Base-by-base conservation (phyloP, 2,329 filamentous ascomycete species). In the Ophidiomyces ophidiicola region DNA sequence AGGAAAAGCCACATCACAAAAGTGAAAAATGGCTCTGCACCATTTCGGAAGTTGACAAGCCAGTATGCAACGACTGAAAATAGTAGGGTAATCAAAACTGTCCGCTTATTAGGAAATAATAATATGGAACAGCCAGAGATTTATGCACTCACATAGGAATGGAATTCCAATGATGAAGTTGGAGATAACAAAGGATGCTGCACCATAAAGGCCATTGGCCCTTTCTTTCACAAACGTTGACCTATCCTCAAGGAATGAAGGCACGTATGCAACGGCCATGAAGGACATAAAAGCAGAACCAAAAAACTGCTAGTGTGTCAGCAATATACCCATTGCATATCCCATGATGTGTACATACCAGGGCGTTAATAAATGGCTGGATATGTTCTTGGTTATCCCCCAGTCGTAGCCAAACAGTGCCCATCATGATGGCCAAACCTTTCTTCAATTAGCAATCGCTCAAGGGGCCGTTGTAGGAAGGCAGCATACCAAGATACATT, bases 1-100 rank as follows among this genome's bases (percentile, higher is more conserved):
- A 92, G 71, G 64, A 88, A 90, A 3, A 92, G 69, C 82, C 82
- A 92, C 63, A 88, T 71, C 2, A 86, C 69, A 75, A 77, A 90
- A 20, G 67, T 78, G 60, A 82, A 81, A 63, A 92, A 92, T 2
- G 76, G 76, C 0, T 57, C 44, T 0, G 69, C 78, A 0, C 67
- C 71, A 1, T 79, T 73, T 1, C 71, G 72, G 62, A 90, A 86
- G 60, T 83, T 82, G 34, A 73, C 74, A 1, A 92, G 73, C 79
- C 80, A 92, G 68, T 90, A 90, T 4, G 75, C 72, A 39, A 90
- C 71, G 15, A 78, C 54, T 1, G 79, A 83, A 64, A 88, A 92
- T 40, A 88, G 61, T 5, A 86, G 46, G 0, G 82, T 66, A 49
- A 92, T 87, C 28, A 84, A 49, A 57, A 92, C 68, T 70, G 26